phyloP scores from a whole-genome alignment of 139 green algal genomes.

The Chlamydomonas asymmetrica region DNA sequence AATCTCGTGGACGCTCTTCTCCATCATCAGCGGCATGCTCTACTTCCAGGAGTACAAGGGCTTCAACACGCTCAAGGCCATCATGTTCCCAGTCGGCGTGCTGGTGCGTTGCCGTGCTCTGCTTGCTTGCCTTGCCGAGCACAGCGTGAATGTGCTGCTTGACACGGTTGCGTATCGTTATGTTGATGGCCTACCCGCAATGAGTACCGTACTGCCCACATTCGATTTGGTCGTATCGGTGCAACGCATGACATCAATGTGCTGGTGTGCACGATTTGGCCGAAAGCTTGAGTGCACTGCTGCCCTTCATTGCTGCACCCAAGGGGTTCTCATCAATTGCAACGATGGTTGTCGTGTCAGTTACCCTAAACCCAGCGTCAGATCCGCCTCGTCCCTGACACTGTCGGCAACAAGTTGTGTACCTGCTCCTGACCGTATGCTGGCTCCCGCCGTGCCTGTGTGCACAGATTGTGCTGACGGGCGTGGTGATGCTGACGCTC shows the following conservation, averaged over 20 bases:
- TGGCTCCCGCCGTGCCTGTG: not conserved
- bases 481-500: constrained; percentile 64
- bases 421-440: not conserved
- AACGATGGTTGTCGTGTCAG: not conserved
- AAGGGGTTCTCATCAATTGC: too few species aligned
- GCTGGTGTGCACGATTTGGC: not conserved
- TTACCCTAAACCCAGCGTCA: not conserved
- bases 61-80: constrained; percentile 50
- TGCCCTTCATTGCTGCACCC: too few species aligned
- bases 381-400: not conserved
- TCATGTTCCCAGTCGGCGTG: constrained; percentile 80
- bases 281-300: too few species aligned
- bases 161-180: too few species aligned
- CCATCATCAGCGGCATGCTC: constrained; percentile 74
- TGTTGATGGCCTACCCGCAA: too few species aligned
- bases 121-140: not conserved
- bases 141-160: not conserved
- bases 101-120: constrained; percentile 32
- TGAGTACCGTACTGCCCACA: too few species aligned
- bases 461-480: constrained; percentile 61
- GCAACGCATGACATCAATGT: not conserved
- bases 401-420: not conserved
- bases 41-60: constrained; percentile 83
- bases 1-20: constrained; percentile 86
- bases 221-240: too few species aligned